phyloP scores from a whole-genome alignment of 2,329 filamentous ascomycete species.

The Clonostachys byssicola region DNA sequence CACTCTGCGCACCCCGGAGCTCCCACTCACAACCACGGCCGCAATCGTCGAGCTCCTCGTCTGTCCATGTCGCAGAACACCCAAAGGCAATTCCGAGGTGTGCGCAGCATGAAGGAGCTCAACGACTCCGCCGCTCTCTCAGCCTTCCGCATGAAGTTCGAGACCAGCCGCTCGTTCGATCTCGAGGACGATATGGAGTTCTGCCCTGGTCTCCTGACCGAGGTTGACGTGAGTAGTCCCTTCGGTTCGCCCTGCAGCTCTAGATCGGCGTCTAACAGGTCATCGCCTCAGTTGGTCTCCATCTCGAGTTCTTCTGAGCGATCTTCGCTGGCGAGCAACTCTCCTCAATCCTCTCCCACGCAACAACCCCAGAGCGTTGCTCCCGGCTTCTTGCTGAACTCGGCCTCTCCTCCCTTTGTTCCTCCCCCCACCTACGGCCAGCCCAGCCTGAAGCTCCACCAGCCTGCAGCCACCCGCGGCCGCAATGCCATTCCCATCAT shows the following conservation, averaged over 20 bases:
- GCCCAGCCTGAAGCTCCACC: conserved; percentile 73
- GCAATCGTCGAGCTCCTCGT: conserved; percentile 79
- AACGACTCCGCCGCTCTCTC: conserved; percentile 72
- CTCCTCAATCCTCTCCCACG: conserved; percentile 84
- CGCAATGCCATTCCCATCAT: conserved; percentile 98
- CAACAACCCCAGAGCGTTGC: conserved; percentile 80
- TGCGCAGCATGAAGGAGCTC: conserved; percentile 82
- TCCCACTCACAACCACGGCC: conserved; percentile 71
- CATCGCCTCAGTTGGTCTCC: conserved; percentile 66
- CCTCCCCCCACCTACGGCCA: conserved; percentile 56
- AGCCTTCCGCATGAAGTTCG: conserved; percentile 82
- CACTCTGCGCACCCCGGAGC: conserved; percentile 52
- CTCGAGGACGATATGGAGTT: conserved; percentile 96
- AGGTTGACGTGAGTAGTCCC: conserved; percentile 74
- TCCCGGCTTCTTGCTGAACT: conserved; percentile 71
- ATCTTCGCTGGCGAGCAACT: conserved; percentile 91
- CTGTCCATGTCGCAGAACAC: conserved; percentile 76
- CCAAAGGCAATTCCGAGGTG: conserved; percentile 81
- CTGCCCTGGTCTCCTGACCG: conserved; percentile 86
- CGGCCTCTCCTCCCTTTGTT: conserved; percentile 61
- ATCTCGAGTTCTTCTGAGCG: conserved; percentile 92
- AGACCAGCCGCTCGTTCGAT: conserved; percentile 90
- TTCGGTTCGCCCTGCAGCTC: conserved; percentile 1
- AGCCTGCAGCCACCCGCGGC: conserved; percentile 81
- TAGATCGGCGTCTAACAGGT: background rate